A percentile compares a stretch with the other conserved stretches of the same genome.
phyloP scores from a whole-genome alignment of 768 basidiomycete species.

The Fibroporia radiculosa region DNA sequence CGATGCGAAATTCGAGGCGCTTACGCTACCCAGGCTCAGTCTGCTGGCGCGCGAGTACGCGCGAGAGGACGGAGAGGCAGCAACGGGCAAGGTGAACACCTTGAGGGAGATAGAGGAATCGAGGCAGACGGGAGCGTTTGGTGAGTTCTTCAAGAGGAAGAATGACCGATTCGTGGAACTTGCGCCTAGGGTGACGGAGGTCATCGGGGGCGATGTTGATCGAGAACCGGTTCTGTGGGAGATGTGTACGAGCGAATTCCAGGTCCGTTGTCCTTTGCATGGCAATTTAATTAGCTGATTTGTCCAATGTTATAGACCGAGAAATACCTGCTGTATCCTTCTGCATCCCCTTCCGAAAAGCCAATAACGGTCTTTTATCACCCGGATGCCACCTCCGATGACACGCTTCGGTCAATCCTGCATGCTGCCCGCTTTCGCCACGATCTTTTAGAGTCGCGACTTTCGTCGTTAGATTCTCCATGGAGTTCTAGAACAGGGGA shows the following conservation, averaged over 20 bases:
- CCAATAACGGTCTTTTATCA: conserved; percentile 16
- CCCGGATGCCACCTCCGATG: conserved; percentile 17
- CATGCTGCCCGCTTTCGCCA: conserved; percentile 16
- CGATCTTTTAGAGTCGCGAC: conserved; percentile 1
- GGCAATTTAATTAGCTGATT: too few species aligned
- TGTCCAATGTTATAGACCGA: conserved; percentile 12
- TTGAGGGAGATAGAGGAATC: conserved; percentile 13
- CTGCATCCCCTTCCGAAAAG: conserved; percentile 2
- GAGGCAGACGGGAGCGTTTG: conserved; percentile 16
- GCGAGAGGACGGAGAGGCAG: conserved; percentile 1
- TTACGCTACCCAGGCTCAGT: conserved; percentile 20
- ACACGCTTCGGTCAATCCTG: conserved; percentile 18
- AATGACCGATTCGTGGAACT: conserved; percentile 14
- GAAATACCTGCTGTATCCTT: conserved; percentile 19
- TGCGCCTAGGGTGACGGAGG: conserved; percentile 17
- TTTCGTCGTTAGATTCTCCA: conserved; percentile 2
- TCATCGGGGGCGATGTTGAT: conserved; percentile 9
- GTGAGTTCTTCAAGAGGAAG: conserved; percentile 21
- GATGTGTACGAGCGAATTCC: conserved; percentile 14
- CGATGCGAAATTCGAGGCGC: conserved; percentile 21
- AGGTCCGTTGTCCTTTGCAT: conserved; percentile 11
- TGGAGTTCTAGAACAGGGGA: too few species aligned
- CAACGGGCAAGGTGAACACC: conserved; percentile 3
- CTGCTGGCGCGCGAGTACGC: conserved; percentile 16
- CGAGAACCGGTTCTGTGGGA: conserved; percentile 15